These are phyloP conservation scores for Dunaliella salina DNA, from an alignment of 163 green algal species.

Conservation along the genomic window DNA sequence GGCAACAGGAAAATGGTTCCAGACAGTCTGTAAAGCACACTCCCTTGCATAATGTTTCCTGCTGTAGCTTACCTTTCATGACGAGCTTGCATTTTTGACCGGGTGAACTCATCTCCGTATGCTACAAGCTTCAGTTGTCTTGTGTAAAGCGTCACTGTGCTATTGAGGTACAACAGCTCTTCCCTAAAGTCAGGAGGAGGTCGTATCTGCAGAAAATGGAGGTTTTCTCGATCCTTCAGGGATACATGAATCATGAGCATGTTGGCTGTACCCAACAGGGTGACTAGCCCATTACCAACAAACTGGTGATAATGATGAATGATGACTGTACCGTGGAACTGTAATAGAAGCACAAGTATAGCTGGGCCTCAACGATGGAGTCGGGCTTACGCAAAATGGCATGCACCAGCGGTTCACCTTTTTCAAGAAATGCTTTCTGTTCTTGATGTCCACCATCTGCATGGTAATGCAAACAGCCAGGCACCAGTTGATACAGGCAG, in stretches of 20 bases:
- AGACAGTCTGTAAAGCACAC: too few species aligned
- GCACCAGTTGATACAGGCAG: neutral
- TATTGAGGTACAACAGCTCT: conserved; percentile 61
- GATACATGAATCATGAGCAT: too few species aligned
- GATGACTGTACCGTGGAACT: too few species aligned
- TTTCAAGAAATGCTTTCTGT: conserved; percentile 65
- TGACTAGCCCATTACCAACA: too few species aligned
- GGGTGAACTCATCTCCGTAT: conserved; percentile 72
- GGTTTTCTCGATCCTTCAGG: conserved; percentile 16
- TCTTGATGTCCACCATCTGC: conserved; percentile 73
- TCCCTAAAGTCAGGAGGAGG: conserved; percentile 39
- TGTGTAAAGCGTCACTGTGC: conserved; percentile 56
- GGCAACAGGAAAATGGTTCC: too few species aligned
- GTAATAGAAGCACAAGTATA: too few species aligned
- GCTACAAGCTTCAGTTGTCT: conserved; percentile 65
- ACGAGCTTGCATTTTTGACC: conserved; percentile 31
- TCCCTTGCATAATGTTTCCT: too few species aligned
- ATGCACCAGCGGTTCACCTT: neutral
- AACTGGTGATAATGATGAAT: too few species aligned
- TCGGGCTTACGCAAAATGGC: too few species aligned
- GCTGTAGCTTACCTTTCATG: conserved; percentile 42
- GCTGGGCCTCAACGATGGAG: too few species aligned
- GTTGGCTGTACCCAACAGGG: too few species aligned
- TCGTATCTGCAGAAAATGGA: neutral
- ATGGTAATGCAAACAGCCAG: neutral